A percentile compares a stretch with the other conserved stretches of the same genome.
Evolutionary conservation across 106 monocot species (phyloP).

Genomic region (Allium cepa): DNA sequence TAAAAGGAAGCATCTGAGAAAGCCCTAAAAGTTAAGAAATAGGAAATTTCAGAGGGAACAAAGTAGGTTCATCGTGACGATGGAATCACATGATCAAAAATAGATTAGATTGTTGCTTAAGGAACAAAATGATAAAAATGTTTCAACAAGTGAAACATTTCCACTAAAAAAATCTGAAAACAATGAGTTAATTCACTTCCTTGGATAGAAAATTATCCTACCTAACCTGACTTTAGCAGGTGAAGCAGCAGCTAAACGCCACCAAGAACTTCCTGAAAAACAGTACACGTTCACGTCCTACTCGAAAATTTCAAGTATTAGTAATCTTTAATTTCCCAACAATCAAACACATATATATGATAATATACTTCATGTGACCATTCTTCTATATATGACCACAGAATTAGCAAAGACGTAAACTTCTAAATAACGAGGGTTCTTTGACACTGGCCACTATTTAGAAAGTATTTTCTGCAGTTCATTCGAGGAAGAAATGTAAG

Average conservation of each 20-base stretch:
- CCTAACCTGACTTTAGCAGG: constrained; percentile 4
- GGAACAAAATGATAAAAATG: too few relatives aligned
- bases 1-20: too few relatives aligned
- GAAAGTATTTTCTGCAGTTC: background rate
- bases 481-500: too few relatives aligned
- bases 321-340: background rate
- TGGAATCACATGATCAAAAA: too few relatives aligned
- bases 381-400: background rate
- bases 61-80: too few relatives aligned
- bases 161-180: too few relatives aligned
- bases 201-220: background rate
- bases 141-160: too few relatives aligned
- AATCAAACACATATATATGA: background rate
- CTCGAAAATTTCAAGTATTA: constrained; percentile 2
- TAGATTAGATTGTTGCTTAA: too few relatives aligned
- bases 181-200: too few relatives aligned
- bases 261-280: constrained; percentile 3
- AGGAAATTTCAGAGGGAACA: too few relatives aligned
- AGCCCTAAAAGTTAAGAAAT: too few relatives aligned
- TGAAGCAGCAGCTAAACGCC: background rate
- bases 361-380: background rate
- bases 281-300: constrained; percentile 1
- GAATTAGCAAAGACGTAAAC: background rate
- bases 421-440: background rate
- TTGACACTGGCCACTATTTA: background rate